These are phyloP conservation scores for Hydnum rufescens DNA, from an alignment of 768 basidiomycete genomes.

Conservation along the genomic window DNA sequence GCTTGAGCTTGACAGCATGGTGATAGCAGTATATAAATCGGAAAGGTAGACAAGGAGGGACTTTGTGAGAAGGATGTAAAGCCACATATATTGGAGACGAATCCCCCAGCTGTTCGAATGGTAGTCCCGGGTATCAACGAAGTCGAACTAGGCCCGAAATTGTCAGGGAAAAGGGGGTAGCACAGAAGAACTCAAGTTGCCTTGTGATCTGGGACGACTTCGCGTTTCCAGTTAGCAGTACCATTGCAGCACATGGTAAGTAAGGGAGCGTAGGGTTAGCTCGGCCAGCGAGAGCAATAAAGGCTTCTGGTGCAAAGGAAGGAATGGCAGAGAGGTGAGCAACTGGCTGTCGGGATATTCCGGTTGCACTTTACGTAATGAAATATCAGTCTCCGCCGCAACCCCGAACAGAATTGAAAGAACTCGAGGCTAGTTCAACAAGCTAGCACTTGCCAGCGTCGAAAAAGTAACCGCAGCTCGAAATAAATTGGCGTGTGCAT, in stretches of 20 bases:
- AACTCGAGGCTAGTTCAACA: too few relatives aligned
- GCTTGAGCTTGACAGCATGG: constrained; percentile 76
- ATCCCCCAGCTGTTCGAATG: constrained; percentile 69
- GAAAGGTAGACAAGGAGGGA: constrained; percentile 91
- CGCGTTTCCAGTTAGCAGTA: constrained; percentile 78
- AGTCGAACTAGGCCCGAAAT: constrained; percentile 64
- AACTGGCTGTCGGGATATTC: too few relatives aligned
- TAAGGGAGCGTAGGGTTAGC: neutral
- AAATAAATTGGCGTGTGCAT: too few relatives aligned
- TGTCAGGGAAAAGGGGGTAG: neutral
- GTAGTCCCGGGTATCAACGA: constrained; percentile 85
- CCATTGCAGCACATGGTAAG: constrained; percentile 39
- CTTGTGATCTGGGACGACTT: constrained; percentile 95
- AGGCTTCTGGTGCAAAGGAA: neutral
- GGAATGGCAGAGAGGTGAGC: neutral
- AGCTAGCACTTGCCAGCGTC: too few relatives aligned
- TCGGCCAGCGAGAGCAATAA: neutral
- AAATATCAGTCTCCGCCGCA: too few relatives aligned
- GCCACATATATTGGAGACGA: constrained; percentile 83
- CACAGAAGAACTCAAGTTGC: constrained; percentile 26
- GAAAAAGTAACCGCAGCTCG: too few relatives aligned
- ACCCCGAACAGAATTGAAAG: too few relatives aligned
- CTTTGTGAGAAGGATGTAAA: constrained; percentile 86
- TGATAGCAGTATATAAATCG: constrained; percentile 94
- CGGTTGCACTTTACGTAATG: too few relatives aligned